Base-by-base conservation (phyloP, 2,329 filamentous ascomycete species). In the Camillea tinctor region DNA sequence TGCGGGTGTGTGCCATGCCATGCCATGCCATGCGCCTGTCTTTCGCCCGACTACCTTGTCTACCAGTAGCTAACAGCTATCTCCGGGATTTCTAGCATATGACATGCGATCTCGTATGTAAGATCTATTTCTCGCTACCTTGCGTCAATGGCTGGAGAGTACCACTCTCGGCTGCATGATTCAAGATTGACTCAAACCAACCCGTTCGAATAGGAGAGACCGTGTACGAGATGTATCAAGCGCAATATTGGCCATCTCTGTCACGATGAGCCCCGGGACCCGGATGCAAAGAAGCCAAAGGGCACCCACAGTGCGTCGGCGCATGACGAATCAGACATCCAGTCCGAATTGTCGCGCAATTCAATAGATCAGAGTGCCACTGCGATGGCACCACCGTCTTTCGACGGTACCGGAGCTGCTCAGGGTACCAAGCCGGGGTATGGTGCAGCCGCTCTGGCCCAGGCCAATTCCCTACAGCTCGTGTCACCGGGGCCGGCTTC, bases 211-310 rank as follows among this genome's bases (percentile, higher is more conserved):
- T 76, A 96, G 92, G 92, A 96, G 81, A 89, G 95, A 75, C 95
- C 95, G 72, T 99, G 95, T 84, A 94, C 92, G 71, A 87, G 95
- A 79, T 99, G 95, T 82, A 92, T 98, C 79, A 99, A 98, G 80
- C 89, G 95, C 73, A 97, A 97, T 79, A 99, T 99, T 76, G 95
- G 94, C 71, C 95, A 99, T 78, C 84, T 99, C 67, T 99, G 95
- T 78, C 95, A 97, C 80, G 95, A 99, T 78, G 95, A 98, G 78
- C 94, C 93, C 68, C 89, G 94, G 76, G 94, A 99, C 72, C 82
- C 88, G 68, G 86, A 88, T 64, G 77, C 89, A 61, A 96, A 95
- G 78, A 94, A 93, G 77, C 79, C 84, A 69, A 97, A 94, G 79
- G 84, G 80, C 73, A 81, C 86, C 68, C 79, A 81, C 64, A 83